Evolutionary conservation across 2,329 filamentous ascomycete species (phyloP).

Genomic region (Xenoacremonium recifei): DNA sequence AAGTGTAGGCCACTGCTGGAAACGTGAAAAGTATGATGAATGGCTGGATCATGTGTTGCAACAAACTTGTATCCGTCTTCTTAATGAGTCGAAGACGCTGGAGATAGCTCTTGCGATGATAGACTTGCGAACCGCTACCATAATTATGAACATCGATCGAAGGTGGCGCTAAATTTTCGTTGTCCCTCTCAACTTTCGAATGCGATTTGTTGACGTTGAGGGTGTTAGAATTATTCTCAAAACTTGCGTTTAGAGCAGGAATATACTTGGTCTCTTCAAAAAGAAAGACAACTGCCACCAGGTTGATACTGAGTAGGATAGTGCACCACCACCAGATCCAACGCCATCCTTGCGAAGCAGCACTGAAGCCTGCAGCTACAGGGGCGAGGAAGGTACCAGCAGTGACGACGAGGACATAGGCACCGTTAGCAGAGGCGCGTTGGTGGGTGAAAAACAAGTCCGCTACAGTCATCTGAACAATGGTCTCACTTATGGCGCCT

Average conservation of each 20-base stretch:
- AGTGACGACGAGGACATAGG: neutral
- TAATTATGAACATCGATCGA: no score
- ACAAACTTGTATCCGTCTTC: conserved; percentile 9
- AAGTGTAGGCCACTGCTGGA: no score
- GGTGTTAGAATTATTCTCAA: no score
- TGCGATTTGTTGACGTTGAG: no score
- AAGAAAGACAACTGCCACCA: no score
- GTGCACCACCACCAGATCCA: no score
- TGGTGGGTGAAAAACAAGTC: conserved; percentile 1
- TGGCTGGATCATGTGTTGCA: no score
- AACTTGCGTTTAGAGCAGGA: neutral
- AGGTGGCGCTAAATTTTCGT: no score
- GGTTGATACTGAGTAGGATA: no score
- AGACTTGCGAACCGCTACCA: neutral
- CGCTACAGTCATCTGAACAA: neutral
- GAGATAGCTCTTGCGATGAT: conserved; percentile 5
- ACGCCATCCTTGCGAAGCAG: neutral
- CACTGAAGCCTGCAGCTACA: neutral
- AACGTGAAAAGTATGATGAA: no score
- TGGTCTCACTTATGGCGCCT: neutral
- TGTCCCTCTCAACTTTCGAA: no score
- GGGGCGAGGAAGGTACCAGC: neutral
- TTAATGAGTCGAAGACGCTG: conserved; percentile 21
- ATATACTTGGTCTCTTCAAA: no score
- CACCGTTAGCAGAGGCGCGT: neutral